These are phyloP conservation scores for Litchi chinensis DNA, from an alignment of 345 rosid species.

Conservation along the genomic window DNA sequence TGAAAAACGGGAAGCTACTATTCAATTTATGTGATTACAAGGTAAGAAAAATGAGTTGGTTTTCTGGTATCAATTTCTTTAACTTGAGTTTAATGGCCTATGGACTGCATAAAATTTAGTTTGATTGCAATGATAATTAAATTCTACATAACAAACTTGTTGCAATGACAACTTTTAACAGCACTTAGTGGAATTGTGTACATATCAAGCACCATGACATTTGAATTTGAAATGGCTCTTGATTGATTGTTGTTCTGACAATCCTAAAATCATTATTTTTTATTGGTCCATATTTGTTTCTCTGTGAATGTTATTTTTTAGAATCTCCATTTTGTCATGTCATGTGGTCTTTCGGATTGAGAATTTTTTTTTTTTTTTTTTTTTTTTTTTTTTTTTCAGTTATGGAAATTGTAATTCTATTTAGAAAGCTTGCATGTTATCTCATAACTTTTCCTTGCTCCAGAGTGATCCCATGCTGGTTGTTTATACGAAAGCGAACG, in stretches of 20 bases:
- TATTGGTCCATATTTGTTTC: neutral
- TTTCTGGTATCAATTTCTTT: neutral
- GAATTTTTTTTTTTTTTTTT: no score
- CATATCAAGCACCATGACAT: neutral
- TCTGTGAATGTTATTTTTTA: neutral
- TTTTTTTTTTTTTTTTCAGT: neutral
- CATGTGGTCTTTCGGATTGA: constrained; percentile 1
- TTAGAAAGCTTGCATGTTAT: constrained; percentile 22
- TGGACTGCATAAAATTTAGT: neutral
- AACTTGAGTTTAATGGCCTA: neutral
- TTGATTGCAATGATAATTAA: neutral
- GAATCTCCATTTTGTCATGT: neutral
- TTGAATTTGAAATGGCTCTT: neutral
- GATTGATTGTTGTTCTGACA: neutral
- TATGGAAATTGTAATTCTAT: neutral
- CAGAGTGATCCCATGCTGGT: constrained; percentile 95
- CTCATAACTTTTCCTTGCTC: constrained; percentile 34
- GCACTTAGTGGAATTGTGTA: neutral
- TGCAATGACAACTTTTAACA: neutral
- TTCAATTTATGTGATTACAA: neutral
- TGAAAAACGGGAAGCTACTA: neutral
- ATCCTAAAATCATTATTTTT: neutral
- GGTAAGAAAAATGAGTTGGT: neutral
- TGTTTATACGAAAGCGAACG: constrained; percentile 62
- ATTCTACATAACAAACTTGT: no score